Base-by-base conservation (phyloP, 2,329 filamentous ascomycete species). In the Epichloe glyceriae region DNA sequence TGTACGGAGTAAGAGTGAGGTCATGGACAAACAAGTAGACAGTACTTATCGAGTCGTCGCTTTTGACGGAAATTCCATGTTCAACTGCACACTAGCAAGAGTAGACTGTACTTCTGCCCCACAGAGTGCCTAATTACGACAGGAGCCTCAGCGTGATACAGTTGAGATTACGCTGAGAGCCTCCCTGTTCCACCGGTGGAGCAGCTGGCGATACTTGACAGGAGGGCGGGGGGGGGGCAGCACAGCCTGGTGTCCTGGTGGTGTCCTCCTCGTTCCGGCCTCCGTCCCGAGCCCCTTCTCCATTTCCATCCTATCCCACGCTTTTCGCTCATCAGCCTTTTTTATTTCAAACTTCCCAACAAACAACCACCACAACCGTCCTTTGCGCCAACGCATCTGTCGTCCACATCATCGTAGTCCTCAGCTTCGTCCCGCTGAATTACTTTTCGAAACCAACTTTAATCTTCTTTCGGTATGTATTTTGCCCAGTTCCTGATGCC, bases 291-390 rank as follows among this genome's bases (percentile, higher is more conserved):
- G 54, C 59, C 63, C 61, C 62, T 61, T 60, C 60, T 48, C 58
- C 58, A 61, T 63, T 62, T 61, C 62, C 56, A 57, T 60, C 53
- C 55, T 52, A 55, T 56, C 57, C 57, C 41, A 50, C 43, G 59
- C 61, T 61, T 65, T 64, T 62, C 61, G 54, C 56, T 60, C 59
- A 59, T 61, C 62, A 61, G 60, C 55, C 60, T 57, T 58, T 58
- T 58, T 59, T 58, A 58, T 57, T 57, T 59, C 62, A 58, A 56
- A 40, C 49, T 38, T 55, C 57, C 56, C 58, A 60, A 60, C 60
- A 59, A 58, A 56, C 53, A 56, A 52, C 42, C 46, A 47, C 50
- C 52, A 38, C 39, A 33, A 44, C 40, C 42, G 33, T 47, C 49
- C 44, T 45, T 47, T 53, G 52, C 52, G 53, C 52, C 51, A 52